Conservation (phyloP, 179 eudicot species). For the Beta macrorhiza region DNA sequence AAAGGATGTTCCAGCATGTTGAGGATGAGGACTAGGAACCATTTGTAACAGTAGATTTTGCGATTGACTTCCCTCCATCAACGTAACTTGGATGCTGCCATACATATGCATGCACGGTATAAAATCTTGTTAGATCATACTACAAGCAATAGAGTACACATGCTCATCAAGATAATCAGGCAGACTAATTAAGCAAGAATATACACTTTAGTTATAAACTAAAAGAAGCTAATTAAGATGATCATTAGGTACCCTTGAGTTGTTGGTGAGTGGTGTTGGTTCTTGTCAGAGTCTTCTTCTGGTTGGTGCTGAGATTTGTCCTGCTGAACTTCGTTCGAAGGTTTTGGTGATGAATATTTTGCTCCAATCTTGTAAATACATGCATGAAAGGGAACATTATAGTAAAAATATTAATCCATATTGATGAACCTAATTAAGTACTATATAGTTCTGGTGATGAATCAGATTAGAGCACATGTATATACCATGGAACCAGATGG, state of each 20-base stretch:
- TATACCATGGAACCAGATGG: conserved; percentile 25
- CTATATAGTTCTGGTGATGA: not conserved
- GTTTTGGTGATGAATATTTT: conserved; percentile 3
- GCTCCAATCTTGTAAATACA: conserved; percentile 15
- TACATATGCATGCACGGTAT: not conserved
- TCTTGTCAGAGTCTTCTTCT: not conserved
- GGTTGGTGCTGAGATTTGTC: conserved; percentile 4
- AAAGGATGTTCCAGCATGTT: conserved; percentile 21
- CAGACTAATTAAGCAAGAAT: not conserved
- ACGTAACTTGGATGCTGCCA: conserved; percentile 1
- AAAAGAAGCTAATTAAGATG: too few species aligned
- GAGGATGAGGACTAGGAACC: conserved; percentile 8
- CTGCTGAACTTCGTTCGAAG: conserved; percentile 16
- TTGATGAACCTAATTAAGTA: not conserved
- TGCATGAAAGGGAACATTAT: not conserved
- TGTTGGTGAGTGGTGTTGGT: conserved; percentile 1
- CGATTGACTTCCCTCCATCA: not conserved
- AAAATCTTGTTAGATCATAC: conserved; percentile 16
- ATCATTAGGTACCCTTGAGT: conserved; percentile 16
- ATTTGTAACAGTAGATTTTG: not conserved
- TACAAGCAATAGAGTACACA: not conserved
- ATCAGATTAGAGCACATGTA: not conserved
- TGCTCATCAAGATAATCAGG: not conserved
- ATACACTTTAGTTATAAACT: too few species aligned
- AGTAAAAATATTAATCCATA: not conserved